A percentile compares a stretch with the other conserved stretches of the same genome.
Evolutionary conservation across 768 basidiomycete genomes (phyloP).

Genomic region (Boletus rubroflammeus): DNA sequence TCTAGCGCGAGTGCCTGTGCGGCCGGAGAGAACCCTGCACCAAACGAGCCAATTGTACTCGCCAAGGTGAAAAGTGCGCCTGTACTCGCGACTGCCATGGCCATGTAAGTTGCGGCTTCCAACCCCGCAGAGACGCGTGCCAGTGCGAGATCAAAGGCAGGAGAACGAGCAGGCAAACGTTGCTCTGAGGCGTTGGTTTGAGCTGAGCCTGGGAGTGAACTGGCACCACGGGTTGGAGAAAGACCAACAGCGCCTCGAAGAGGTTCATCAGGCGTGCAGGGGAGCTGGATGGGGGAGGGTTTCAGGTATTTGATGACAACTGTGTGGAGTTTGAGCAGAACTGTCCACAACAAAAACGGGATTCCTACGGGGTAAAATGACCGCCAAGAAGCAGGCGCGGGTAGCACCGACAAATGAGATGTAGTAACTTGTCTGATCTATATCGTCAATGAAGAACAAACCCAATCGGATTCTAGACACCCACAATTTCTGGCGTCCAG

Average conservation of each 20-base stretch:
- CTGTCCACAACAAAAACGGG: not conserved
- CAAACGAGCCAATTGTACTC: constrained; percentile 52
- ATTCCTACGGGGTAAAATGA: constrained; percentile 58
- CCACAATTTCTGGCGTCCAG: constrained; percentile 65
- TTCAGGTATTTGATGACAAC: constrained; percentile 55
- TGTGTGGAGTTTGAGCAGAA: constrained; percentile 21
- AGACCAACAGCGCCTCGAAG: not conserved
- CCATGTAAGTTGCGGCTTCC: constrained; percentile 49
- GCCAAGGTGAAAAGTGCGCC: constrained; percentile 50
- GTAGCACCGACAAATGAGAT: constrained; percentile 50
- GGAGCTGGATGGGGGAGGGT: constrained; percentile 30
- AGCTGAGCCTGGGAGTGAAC: constrained; percentile 1
- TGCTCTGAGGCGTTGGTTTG: constrained; percentile 1
- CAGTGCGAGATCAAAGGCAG: constrained; percentile 65
- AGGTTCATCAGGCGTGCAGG: constrained; percentile 18
- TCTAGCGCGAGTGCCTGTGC: constrained; percentile 69
- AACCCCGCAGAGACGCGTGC: constrained; percentile 59
- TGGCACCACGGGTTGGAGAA: constrained; percentile 1
- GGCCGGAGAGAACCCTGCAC: constrained; percentile 62
- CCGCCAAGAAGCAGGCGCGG: constrained; percentile 52
- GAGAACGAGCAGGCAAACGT: constrained; percentile 33
- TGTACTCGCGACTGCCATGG: constrained; percentile 46
- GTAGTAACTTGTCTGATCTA: constrained; percentile 66
- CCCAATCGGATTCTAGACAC: constrained; percentile 13
- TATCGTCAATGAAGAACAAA: not conserved